Evolutionary conservation across 805 yeast species (phyloP), one percentile per base, ranked within the genome.

Genomic region (Wickerhamiella galacta): DNA sequence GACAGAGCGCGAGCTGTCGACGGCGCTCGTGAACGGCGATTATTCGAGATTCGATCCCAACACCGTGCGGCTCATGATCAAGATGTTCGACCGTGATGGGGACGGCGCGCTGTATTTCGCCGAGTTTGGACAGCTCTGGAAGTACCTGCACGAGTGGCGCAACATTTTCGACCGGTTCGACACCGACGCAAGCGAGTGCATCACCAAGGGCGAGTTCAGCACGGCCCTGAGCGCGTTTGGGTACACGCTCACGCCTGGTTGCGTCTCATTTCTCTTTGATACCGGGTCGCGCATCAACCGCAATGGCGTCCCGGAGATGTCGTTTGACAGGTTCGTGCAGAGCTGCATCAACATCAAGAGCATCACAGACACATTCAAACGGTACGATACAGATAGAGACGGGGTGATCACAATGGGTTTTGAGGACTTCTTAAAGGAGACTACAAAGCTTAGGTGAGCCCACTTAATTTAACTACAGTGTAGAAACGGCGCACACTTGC

Each of bases 241-340:
- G 2, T 76, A 74, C 54, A 62, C 66, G 28, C 53, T 76, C 30
- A 65, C 72, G 33, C 61, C 68, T 12, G 68, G 64, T 42, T 61
- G 72, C 41, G 72, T 71, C 17, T 58, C 67, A 29, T 70, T 66
- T 45, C 54, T 76, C 36, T 75, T 73, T 47, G 67, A 62, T 41
- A 64, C 63, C 36, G 75, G 72, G 47, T 62, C 73, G 25, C 64
- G 44, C 27, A 30, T 43, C 20, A 46, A 46, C 39, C 40, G 54
- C 15, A 37, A 39, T 30, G 55, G 54, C 25, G 46, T 39, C 26
- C 50, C 48, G 15, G 50, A 48, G 26, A 57, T 81, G 53, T 72
- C 77, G 38, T 81, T 81, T 52, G 93, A 81, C 51, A 65, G 71
- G 51, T 81, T 81, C 54, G 82, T 81, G 17, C 93, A 81, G 49